These are phyloP conservation scores for Colletotrichum aenigma DNA, from an alignment of 2,329 filamentous ascomycete species.

Conservation along the genomic window DNA sequence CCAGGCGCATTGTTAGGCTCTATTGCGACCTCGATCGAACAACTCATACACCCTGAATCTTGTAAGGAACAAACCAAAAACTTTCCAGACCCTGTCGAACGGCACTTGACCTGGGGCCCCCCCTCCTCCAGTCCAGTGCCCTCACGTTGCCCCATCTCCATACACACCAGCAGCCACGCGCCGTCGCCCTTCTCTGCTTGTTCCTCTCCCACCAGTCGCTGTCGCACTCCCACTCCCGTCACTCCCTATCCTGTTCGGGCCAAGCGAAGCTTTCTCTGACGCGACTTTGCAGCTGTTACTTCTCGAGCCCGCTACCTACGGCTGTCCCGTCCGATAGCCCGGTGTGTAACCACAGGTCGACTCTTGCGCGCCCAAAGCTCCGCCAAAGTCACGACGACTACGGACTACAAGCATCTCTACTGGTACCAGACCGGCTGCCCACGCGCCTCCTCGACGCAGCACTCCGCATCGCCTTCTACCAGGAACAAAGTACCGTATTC, in stretches of 20 bases:
- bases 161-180: constrained; percentile 3
- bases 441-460: constrained; percentile 12
- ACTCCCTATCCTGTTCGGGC: constrained; percentile 3
- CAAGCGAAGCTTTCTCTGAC: constrained; percentile 35
- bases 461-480: constrained; percentile 12
- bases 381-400: constrained; percentile 4
- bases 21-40: constrained; percentile 22
- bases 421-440: constrained; percentile 11
- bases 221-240: background rate
- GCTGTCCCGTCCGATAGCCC: constrained; percentile 19
- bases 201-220: constrained; percentile 4
- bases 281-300: constrained; percentile 37
- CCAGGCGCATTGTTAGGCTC: constrained; percentile 23
- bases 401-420: background rate
- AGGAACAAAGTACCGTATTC: constrained; percentile 3
- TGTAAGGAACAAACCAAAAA: constrained; percentile 6
- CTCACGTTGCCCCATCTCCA: constrained; percentile 1
- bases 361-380: constrained; percentile 14
- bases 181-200: constrained; percentile 10
- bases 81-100: constrained; percentile 8
- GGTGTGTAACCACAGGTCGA: constrained; percentile 22
- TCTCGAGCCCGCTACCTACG: constrained; percentile 11
- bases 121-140: background rate
- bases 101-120: background rate
- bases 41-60: constrained; percentile 20